Base-by-base conservation (phyloP, 2,329 filamentous ascomycete species). In the Bipolaris cookei region DNA sequence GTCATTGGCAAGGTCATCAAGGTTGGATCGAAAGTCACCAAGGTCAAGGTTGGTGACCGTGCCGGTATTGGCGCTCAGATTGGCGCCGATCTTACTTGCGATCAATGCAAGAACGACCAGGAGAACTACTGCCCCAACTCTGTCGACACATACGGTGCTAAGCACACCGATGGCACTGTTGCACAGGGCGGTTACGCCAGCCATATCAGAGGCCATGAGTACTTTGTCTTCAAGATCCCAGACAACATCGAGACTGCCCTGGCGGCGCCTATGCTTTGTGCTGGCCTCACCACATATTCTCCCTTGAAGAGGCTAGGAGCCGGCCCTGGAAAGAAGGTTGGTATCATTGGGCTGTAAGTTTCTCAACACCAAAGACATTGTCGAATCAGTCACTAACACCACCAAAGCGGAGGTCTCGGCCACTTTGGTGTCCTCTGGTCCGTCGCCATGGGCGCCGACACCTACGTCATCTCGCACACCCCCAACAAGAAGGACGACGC, bases 191-290 rank as follows among this genome's bases (percentile, higher is more conserved):
- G 87, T n/a, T 89, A 88, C 75, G 80, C 85, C 4, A 86, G 83
- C 51, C 86, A 91, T 72, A 83, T 91, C 18, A 84, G 90, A 64
- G 86, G 88, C 1, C 90, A 94, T 77, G 89, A 93, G 77, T 90
- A 92, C 80, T 93, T 85, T 70, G 82, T 82, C 16, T 86, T 87
- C 77, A 89, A 89, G 70, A 93, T 96, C 62, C 92, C 91, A 34
- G 90, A 92, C 30, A 85, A 82, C 50, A 83, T 96, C 43, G 75
- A 81, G 62, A 80, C 76, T 56, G 74, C 74, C 21, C 77, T 88
- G 48, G 90, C 88, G 1, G 91, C 90, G 1, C 90, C 90, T 8
- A 92, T 93, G 89, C 83, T 95, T 65, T 96, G 92, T 77, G 92
- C 90, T 38, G 92, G 92, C 62, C 82, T 96, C 64, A 96, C 92